phyloP scores from a whole-genome alignment of 345 rosid genomes.

The Gynandropsis gynandra region DNA sequence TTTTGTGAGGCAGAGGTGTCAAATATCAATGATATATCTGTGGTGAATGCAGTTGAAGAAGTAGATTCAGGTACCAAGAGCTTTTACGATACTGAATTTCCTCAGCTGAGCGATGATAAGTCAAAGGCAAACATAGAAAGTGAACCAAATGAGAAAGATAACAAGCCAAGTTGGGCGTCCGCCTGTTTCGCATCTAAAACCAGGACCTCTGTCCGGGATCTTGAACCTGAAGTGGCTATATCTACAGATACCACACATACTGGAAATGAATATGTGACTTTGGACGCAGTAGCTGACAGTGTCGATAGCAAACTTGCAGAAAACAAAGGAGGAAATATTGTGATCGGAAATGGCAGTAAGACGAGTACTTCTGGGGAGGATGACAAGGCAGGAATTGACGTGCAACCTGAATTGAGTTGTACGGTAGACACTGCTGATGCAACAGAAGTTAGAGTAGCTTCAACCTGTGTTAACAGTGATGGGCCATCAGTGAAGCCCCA shows the following conservation, averaged over 20 bases:
- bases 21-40: constrained; percentile 15
- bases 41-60: constrained; percentile 14
- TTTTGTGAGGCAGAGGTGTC: constrained; percentile 9
- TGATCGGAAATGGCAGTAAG: constrained; percentile 18
- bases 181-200: constrained; percentile 20
- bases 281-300: not conserved
- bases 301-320: constrained; percentile 22
- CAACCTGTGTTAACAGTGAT: constrained; percentile 4
- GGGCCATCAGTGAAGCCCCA: not conserved
- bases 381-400: constrained; percentile 22
- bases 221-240: constrained; percentile 21
- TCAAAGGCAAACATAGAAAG: constrained; percentile 7
- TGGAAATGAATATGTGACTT: constrained; percentile 8
- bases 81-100: constrained; percentile 1
- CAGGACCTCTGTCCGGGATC: constrained; percentile 17
- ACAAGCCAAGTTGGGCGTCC: constrained; percentile 13
- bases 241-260: constrained; percentile 18
- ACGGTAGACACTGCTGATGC: constrained; percentile 18
- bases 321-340: constrained; percentile 22
- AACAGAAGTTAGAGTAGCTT: constrained; percentile 21
- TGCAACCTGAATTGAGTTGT: constrained; percentile 18
- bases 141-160: constrained; percentile 5
- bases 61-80: constrained; percentile 7
- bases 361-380: constrained; percentile 14
- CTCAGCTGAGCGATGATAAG: constrained; percentile 4